Evolutionary conservation across 495 filamentous ascomycete species (phyloP), one percentile per base, ranked within the genome.

Genomic region (Talaromyces thailandensis): DNA sequence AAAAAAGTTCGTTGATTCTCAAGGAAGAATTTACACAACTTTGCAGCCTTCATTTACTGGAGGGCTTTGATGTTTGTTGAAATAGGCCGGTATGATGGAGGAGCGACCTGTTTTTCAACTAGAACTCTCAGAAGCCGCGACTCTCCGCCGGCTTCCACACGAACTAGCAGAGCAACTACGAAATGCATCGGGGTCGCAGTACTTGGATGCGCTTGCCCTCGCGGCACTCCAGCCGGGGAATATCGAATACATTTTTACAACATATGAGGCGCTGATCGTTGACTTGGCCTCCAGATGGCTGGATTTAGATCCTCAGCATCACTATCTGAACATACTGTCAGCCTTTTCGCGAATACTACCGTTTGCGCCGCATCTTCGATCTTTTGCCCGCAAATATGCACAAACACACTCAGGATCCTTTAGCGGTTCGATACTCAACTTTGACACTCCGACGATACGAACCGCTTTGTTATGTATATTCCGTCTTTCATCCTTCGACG

Each of bases 201-300:
- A 91, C 73, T 83, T 94, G 58, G 83, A 89, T 70, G 80, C 82
- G 61, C 76, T 96, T 69, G 81, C 89, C 60, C 73, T 75, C 62
- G 81, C 84, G 61, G 86, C 91, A 28, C 79, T 93, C 64, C 75
- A 86, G 63, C 78, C 89, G 53, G 70, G 76, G 59, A 76, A 81
- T 64, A 92, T 90, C 59, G 79, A 88, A 64, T 71, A 71, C 18
- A 77, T 96, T 67, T 93, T 93, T 67, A 75, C 78, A 63, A 76
- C 84, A 63, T 90, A 91, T 70, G 83, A 90, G 72, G 74, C 76
- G 56, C 71, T 91, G 55, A 88, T 93, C 66, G 83, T 90, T 64
- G 91, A 97, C 70, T 73, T 92, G 52, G 91, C 88, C 72, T 85
- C 90, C 63, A 78, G 86, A 76, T 94, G 91, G 89, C 73, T 89